Evolutionary conservation across 176 grass and related monocot genomes (phyloP).

Genomic region (Cenchrus americanus): DNA sequence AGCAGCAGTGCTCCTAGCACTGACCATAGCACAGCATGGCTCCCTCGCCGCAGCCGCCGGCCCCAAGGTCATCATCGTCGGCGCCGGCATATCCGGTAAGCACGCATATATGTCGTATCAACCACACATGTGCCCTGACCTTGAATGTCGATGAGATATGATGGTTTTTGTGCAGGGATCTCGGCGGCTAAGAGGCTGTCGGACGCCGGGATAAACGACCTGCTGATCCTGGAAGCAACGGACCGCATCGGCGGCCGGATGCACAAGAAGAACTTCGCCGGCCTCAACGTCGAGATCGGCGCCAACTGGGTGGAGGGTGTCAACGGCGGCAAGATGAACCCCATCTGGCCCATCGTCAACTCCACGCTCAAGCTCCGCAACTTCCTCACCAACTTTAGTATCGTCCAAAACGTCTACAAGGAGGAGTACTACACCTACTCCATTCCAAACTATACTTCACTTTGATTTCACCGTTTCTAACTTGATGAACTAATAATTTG

Average conservation of each 20-base stretch:
- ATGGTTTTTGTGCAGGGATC: constrained; percentile 43
- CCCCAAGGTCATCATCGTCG: constrained; percentile 47
- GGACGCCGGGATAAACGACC: constrained; percentile 64
- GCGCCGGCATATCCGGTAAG: constrained; percentile 53
- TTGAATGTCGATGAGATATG: background rate
- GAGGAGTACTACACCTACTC: constrained; percentile 41
- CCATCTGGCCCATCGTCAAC: constrained; percentile 73
- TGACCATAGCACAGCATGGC: constrained; percentile 6
- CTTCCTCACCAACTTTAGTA: constrained; percentile 58
- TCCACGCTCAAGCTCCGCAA: constrained; percentile 57
- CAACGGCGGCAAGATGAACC: constrained; percentile 50
- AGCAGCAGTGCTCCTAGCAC: background rate
- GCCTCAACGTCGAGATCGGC: constrained; percentile 61
- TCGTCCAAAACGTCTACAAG: constrained; percentile 56
- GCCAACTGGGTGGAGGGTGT: constrained; percentile 87
- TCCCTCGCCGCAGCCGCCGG: constrained; percentile 5
- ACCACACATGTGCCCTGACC: background rate
- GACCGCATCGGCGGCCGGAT: constrained; percentile 65
- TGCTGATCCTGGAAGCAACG: constrained; percentile 71
- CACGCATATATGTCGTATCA: background rate
- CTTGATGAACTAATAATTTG: too few relatives aligned
- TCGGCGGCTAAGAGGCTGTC: constrained; percentile 70
- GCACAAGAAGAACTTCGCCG: constrained; percentile 58
- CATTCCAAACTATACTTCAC: background rate
- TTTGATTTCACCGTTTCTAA: background rate